Evolutionary conservation across 176 grass and related monocot genomes (phyloP).

Genomic region (Saccharum spontaneum): DNA sequence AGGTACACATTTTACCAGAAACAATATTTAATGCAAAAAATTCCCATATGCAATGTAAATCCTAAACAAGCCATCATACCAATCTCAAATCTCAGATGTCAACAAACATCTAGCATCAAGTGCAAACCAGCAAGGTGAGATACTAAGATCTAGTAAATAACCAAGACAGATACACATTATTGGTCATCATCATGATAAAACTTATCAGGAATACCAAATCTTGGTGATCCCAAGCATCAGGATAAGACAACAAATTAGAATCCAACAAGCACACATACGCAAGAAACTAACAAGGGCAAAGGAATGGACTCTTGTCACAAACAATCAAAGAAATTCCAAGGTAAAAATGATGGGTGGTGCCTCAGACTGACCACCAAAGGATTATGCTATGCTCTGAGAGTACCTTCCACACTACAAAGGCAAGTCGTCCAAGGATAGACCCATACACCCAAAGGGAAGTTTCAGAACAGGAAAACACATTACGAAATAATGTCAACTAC

Average conservation of each 20-base stretch:
- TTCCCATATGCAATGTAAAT: background rate
- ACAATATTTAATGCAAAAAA: background rate
- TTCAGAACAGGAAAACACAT: background rate
- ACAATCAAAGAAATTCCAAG: background rate
- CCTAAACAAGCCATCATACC: background rate
- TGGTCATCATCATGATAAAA: background rate
- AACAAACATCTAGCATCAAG: background rate
- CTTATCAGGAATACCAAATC: conserved; percentile 3
- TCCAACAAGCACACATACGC: background rate
- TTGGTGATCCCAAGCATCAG: conserved; percentile 3
- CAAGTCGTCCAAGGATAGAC: background rate
- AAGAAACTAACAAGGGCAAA: background rate
- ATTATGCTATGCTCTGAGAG: background rate
- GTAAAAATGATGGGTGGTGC: background rate
- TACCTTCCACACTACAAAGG: background rate
- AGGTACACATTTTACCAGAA: background rate
- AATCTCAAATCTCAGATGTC: conserved; percentile 23
- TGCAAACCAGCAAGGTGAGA: background rate
- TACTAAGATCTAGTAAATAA: background rate
- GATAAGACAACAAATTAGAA: background rate
- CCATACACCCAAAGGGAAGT: background rate
- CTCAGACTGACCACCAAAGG: background rate
- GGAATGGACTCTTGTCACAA: background rate
- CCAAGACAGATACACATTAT: background rate
- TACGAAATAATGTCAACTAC: background rate